These are phyloP conservation scores for Basipetospora chlamydospora DNA, from an alignment of 2,329 filamentous ascomycete species.

Conservation along the genomic window DNA sequence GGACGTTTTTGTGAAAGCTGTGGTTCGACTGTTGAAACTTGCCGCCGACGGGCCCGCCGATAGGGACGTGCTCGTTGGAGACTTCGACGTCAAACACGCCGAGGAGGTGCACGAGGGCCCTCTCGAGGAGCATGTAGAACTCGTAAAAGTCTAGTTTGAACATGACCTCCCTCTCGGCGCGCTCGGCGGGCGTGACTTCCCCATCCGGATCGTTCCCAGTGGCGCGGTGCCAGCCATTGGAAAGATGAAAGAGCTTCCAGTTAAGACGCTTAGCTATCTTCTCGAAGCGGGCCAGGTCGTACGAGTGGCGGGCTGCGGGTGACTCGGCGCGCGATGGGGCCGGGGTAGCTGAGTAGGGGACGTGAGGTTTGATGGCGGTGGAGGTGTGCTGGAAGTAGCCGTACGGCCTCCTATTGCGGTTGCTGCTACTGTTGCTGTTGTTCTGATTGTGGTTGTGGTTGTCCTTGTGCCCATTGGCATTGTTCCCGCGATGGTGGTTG, in stretches of 20 bases:
- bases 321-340: not conserved
- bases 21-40: no score
- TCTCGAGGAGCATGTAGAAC: constrained; percentile 59
- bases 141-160: constrained; percentile 71
- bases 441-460: no score
- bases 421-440: no score
- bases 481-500: no score
- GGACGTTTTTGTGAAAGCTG: constrained; percentile 55
- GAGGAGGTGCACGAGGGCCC: constrained; percentile 53
- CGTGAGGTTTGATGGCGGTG: constrained; percentile 2
- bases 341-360: not conserved
- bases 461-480: no score
- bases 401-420: no score
- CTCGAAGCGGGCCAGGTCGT: constrained; percentile 8
- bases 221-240: constrained; percentile 39
- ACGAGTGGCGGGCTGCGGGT: not conserved
- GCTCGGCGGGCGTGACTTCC: constrained; percentile 2
- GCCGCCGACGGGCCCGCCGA: constrained; percentile 1
- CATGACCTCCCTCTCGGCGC: constrained; percentile 43
- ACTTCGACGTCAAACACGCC: constrained; percentile 46
- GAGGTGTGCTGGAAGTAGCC: not conserved
- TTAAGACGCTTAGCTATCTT: constrained; percentile 29
- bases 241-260: constrained; percentile 49
- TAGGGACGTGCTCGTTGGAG: constrained; percentile 9
- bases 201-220: constrained; percentile 14